Percentiles rank a stretch among this genome's conserved stretches.
These are phyloP conservation scores for Trichoderma simmonsii DNA, from an alignment of 2,329 filamentous ascomycete species.

Conservation along the genomic window DNA sequence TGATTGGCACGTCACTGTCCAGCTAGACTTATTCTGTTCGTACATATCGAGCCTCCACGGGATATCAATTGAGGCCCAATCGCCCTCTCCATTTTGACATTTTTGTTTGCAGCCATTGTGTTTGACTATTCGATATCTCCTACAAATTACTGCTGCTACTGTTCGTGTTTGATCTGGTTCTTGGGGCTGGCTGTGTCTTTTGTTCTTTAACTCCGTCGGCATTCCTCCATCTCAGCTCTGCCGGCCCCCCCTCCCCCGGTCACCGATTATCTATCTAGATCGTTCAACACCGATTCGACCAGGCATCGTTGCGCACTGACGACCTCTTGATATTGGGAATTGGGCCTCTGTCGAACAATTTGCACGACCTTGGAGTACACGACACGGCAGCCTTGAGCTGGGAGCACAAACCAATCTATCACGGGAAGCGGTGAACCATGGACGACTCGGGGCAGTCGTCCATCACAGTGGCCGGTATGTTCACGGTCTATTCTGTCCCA, in stretches of 20 bases:
- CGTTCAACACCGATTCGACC: neutral
- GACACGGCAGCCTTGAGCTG: neutral
- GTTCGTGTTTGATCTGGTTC: neutral
- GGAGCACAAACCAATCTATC: neutral
- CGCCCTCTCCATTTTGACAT: conserved; percentile 10
- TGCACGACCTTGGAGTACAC: neutral
- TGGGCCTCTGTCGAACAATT: neutral
- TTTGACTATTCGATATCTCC: conserved; percentile 21
- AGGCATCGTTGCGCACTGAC: neutral
- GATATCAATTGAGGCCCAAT: conserved; percentile 17
- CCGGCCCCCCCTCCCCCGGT: neutral
- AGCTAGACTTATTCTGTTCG: conserved; percentile 1
- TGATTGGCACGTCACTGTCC: conserved; percentile 26
- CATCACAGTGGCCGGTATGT: conserved; percentile 56
- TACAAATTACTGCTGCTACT: neutral
- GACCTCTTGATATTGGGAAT: neutral
- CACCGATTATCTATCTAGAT: conserved; percentile 4
- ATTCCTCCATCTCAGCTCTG: conserved; percentile 4
- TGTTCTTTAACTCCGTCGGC: neutral
- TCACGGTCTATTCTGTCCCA: neutral
- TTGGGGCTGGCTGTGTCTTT: conserved; percentile 3
- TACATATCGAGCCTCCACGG: conserved; percentile 29
- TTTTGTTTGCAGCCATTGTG: conserved; percentile 23
- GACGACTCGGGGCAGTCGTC: conserved; percentile 44
- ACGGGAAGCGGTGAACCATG: conserved; percentile 22